Conservation (phyloP, 2,329 filamentous ascomycete genomes). For the Fusarium oligoseptatum region DNA sequence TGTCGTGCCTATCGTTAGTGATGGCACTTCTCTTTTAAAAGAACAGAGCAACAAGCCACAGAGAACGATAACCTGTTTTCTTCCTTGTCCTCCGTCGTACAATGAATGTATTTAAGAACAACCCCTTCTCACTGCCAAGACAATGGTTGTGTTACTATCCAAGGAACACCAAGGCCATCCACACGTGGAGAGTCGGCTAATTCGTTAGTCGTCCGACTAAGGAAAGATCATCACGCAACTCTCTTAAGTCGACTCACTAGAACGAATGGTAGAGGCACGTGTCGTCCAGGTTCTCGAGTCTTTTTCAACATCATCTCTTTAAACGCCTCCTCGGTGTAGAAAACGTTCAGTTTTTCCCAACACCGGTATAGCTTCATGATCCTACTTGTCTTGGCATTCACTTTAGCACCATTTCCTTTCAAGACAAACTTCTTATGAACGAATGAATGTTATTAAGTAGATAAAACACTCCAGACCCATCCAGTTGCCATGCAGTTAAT, state of each 20-base stretch:
- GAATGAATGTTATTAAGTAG: neutral
- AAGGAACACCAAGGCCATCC: neutral
- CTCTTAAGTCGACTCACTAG: neutral
- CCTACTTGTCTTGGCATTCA: neutral
- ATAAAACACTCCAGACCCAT: neutral
- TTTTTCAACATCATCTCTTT: neutral
- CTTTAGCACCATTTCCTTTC: neutral
- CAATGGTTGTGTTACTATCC: neutral
- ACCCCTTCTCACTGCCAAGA: neutral
- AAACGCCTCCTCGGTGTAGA: neutral
- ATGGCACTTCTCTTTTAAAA: neutral
- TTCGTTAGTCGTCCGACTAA: neutral
- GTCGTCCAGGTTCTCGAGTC: neutral
- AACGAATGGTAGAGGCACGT: neutral
- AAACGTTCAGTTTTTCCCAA: neutral
- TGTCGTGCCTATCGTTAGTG: neutral
- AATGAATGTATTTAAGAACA: neutral
- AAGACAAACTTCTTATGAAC: neutral
- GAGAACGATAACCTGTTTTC: neutral
- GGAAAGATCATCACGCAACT: neutral
- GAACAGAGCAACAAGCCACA: neutral
- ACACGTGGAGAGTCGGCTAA: conserved; percentile 1
- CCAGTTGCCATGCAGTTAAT: neutral
- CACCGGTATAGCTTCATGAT: neutral
- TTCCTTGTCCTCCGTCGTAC: neutral